A percentile compares a stretch with the other conserved stretches of the same genome.
Evolutionary conservation across 352 stramenopile species (phyloP).

Genomic region (Globisporangium cystogenes): DNA sequence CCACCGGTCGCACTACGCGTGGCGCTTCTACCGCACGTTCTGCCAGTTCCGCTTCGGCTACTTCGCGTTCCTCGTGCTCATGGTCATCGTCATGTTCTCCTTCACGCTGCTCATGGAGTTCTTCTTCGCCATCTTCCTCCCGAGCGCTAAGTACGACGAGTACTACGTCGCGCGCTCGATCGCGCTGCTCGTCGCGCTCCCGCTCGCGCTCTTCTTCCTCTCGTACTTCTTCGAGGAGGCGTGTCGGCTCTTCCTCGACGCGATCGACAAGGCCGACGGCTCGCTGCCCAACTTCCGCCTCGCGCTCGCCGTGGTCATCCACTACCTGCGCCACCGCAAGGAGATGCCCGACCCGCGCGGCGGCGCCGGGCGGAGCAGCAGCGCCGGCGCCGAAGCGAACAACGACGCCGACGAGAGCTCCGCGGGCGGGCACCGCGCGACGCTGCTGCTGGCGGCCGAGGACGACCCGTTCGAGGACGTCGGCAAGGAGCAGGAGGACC

Average conservation of each 20-base stretch:
- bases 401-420: neutral
- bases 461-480: slow-evolving; percentile 51
- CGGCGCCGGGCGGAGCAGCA: neutral
- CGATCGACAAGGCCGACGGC: slow-evolving; percentile 66
- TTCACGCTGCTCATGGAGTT: slow-evolving; percentile 84
- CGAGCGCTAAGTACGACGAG: slow-evolving; percentile 64
- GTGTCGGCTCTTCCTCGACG: slow-evolving; percentile 61
- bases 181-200: slow-evolving; percentile 47
- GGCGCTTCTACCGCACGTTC: slow-evolving; percentile 64
- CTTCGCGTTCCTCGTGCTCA: slow-evolving; percentile 74
- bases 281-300: slow-evolving; percentile 75
- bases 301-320: slow-evolving; percentile 65
- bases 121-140: slow-evolving; percentile 82
- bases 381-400: neutral
- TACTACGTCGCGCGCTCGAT: slow-evolving; percentile 60
- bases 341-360: slow-evolving; percentile 32
- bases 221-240: slow-evolving; percentile 80
- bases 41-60: slow-evolving; percentile 80
- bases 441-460: slow-evolving; percentile 39
- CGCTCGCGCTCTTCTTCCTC: slow-evolving; percentile 63
- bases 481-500: slow-evolving; percentile 55
- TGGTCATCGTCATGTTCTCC: slow-evolving; percentile 82
- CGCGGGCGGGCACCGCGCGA: neutral
- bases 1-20: slow-evolving; percentile 31
- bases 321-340: slow-evolving; percentile 67